Evolutionary conservation across 352 stramenopile genomes (phyloP), one percentile per base, ranked within the genome.

Genomic region (Bremia lactucae): DNA sequence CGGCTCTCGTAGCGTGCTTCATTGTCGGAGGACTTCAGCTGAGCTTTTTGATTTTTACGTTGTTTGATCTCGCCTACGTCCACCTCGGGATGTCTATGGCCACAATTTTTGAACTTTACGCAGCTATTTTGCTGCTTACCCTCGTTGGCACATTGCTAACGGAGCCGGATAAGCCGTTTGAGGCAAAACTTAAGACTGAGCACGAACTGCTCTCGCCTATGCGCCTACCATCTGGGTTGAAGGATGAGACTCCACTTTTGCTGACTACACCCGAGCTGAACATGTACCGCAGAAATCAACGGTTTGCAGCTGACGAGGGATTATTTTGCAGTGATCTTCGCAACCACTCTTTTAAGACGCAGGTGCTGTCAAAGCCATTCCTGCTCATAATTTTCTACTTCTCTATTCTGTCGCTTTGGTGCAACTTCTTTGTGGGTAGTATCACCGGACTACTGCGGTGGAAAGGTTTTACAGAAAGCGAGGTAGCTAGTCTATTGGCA

Each of bases 381-480:
- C 16, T 88, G 38, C 59, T 85, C 20, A 69, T 87, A 21, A 55
- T 62, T n/a, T 59, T 82, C 31, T 79, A 84, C 50, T 90, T 92
- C 42, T 62, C 75, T 0, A 62, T 88, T 24, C 55, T 71, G 28
- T 69, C 62, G n/a, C 75, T 92, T 33, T 88, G 71, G 56, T 86
- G 74, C 44, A 91, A 92, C 47, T 89, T 89, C 49, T 90, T 87
- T 48, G 55, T 93, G 25, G 78, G 72, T 35, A 84, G 64, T 28
- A 55, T 90, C 8, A 78, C 62, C 8, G 58, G 54, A 24, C 60
- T 84, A 35, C 42, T 88, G 31, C 65, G 65, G 6, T 69, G 64
- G 54, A 75, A 83, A 31, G 39, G 52, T 21, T 46, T 88, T 13
- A 29, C 63, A 4, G 49, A 66, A n/a, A 55, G 34, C 10, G 46